Evolutionary conservation across 2,329 filamentous ascomycete genomes (phyloP).

Genomic region (Paraphaeosphaeria sporulosa): DNA sequence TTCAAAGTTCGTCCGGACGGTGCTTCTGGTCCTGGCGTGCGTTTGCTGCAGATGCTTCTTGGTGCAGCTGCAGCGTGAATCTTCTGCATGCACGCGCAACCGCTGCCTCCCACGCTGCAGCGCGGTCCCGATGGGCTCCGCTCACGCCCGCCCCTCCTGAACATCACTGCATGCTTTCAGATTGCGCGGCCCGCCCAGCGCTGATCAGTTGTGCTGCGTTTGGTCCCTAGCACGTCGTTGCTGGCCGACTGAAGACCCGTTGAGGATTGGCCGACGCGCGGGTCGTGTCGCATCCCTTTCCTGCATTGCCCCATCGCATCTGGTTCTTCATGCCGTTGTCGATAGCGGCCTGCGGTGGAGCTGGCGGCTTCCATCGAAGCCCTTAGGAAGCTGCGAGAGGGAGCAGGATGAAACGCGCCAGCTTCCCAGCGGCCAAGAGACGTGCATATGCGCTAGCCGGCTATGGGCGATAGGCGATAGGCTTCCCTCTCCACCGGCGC

Average conservation of each 20-base stretch:
- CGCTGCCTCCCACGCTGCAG: slow-evolving; percentile 24
- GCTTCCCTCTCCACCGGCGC: neutral
- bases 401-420: slow-evolving; percentile 16
- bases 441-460: slow-evolving; percentile 5
- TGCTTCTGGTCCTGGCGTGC: slow-evolving; percentile 31
- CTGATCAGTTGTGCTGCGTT: slow-evolving; percentile 23
- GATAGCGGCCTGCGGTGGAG: slow-evolving; percentile 1
- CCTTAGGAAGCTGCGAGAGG: slow-evolving; percentile 2
- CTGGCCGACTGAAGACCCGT: neutral
- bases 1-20: slow-evolving; percentile 16
- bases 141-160: slow-evolving; percentile 20
- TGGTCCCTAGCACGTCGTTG: slow-evolving; percentile 15
- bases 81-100: slow-evolving; percentile 21
- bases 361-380: slow-evolving; percentile 10
- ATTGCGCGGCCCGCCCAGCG: slow-evolving; percentile 13
- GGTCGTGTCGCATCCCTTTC: slow-evolving; percentile 9
- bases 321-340: slow-evolving; percentile 10
- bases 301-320: neutral
- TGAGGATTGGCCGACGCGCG: neutral
- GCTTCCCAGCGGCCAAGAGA: neutral
- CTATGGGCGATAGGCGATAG: neutral
- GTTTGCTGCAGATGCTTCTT: slow-evolving; percentile 32
- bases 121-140: slow-evolving; percentile 29
- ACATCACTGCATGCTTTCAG: slow-evolving; percentile 8
- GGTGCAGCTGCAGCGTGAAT: slow-evolving; percentile 43